Conservation (phyloP, 345 rosid genomes). For the Laguncularia racemosa region DNA sequence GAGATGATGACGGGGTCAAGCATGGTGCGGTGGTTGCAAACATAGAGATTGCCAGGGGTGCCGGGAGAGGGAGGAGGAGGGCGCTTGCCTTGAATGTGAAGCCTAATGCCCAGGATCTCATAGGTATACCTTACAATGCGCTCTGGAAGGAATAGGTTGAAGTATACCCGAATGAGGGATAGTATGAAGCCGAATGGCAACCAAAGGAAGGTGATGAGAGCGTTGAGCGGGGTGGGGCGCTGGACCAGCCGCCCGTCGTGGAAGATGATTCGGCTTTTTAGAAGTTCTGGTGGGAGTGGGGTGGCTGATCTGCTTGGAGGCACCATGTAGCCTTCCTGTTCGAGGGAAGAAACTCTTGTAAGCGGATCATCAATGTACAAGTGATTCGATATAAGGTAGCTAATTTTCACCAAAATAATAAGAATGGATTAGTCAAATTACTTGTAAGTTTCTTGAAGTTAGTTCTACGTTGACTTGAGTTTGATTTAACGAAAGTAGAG, state of each 20-base stretch:
- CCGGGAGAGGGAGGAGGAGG: constrained; percentile 76
- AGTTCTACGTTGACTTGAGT: too few species aligned
- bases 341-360: too few species aligned
- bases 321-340: constrained; percentile 93
- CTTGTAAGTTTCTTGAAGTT: too few species aligned
- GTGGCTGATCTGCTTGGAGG: constrained; percentile 56
- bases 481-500: too few species aligned
- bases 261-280: constrained; percentile 74
- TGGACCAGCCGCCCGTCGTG: constrained; percentile 93
- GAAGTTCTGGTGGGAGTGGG: constrained; percentile 36
- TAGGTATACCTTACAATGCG: constrained; percentile 91
- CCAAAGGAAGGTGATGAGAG: constrained; percentile 62
- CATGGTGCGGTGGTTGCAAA: constrained; percentile 83
- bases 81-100: constrained; percentile 58
- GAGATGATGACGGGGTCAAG: constrained; percentile 79
- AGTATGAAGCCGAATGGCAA: constrained; percentile 83
- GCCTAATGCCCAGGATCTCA: constrained; percentile 80
- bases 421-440: too few species aligned
- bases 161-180: constrained; percentile 76
- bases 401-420: too few species aligned
- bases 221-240: constrained; percentile 74
- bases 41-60: constrained; percentile 74
- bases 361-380: too few species aligned
- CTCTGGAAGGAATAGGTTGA: constrained; percentile 83
- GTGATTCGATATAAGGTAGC: too few species aligned